Base-by-base conservation (phyloP, 1,284 basidiomycete species). In the Violaceomyces palustris region DNA sequence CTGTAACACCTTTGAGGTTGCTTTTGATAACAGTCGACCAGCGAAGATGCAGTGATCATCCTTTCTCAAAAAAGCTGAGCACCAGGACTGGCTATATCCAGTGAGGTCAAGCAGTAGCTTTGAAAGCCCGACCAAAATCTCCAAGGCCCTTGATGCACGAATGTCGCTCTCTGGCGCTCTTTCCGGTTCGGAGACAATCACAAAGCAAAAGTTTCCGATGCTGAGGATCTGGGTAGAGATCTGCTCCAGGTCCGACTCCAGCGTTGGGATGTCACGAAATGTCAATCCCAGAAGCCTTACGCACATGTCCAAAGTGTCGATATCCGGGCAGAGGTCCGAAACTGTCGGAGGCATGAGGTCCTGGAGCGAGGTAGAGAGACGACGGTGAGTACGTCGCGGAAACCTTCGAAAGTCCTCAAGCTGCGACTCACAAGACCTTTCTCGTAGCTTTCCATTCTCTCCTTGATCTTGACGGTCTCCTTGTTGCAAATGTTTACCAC, bases 41-140 rank as follows among this genome's bases (percentile, higher is more conserved):
- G n/a, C n/a, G n/a, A n/a, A n/a, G n/a, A n/a, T n/a, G n/a, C n/a
- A n/a, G n/a, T n/a, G n/a, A n/a, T n/a, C n/a, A n/a, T n/a, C n/a
- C n/a, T n/a, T n/a, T n/a, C n/a, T n/a, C n/a, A n/a, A n/a, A n/a
- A n/a, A n/a, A n/a, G n/a, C n/a, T n/a, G n/a, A n/a, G n/a, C n/a
- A n/a, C n/a, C n/a, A n/a, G n/a, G n/a, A n/a, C n/a, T n/a, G n/a
- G n/a, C n/a, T n/a, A n/a, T n/a, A n/a, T n/a, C n/a, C n/a, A 26
- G 51, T 60, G 15, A 60, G 35, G 23, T 60, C 57, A 2, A 60
- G 37, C 21, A 55, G 36, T 10, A 34, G 32, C 38, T 60, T 60
- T 48, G 52, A 50, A 6, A 60, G 35, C 19, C 39, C 52, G 22
- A 45, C 39, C 24, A 60, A 31, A 12, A 60, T 42, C 33, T 60